Conservation (phyloP, 805 yeast genomes). For the Zygosaccharomyces rouxii region DNA sequence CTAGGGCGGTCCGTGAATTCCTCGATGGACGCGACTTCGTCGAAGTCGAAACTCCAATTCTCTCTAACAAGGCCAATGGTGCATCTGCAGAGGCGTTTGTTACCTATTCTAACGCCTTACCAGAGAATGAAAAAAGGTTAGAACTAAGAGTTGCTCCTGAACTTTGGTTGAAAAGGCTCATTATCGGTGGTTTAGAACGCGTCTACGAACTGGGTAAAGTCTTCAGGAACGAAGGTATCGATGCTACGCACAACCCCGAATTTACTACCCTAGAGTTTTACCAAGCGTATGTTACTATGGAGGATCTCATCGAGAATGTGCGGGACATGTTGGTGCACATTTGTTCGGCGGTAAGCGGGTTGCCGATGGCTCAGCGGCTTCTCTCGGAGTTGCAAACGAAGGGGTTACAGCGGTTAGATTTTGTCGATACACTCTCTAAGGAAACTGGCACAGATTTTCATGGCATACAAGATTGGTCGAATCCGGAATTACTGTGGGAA, state of each 20-base stretch:
- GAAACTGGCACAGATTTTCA: constrained; percentile 22
- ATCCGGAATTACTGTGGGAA: constrained; percentile 19
- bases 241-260: constrained; percentile 90
- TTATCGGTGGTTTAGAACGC: constrained; percentile 79
- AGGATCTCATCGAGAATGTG: constrained; percentile 61
- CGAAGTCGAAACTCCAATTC: constrained; percentile 86
- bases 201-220: constrained; percentile 82
- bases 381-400: constrained; percentile 18
- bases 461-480: constrained; percentile 33
- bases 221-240: constrained; percentile 92
- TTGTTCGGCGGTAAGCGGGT: constrained; percentile 3
- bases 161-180: constrained; percentile 80
- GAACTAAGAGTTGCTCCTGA: constrained; percentile 91
- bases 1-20: constrained; percentile 52
- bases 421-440: constrained; percentile 27
- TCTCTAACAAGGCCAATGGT: constrained; percentile 72
- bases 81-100: constrained; percentile 88
- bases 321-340: constrained; percentile 46
- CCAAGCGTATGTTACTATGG: constrained; percentile 61
- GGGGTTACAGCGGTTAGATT: constrained; percentile 32
- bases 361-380: constrained; percentile 12
- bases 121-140: constrained; percentile 36
- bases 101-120: constrained; percentile 42
- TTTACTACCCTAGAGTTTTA: constrained; percentile 89
- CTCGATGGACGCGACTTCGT: constrained; percentile 53